Evolutionary conservation across 208 protist genomes (phyloP).

Genomic region (Trypanosoma congolense): DNA sequence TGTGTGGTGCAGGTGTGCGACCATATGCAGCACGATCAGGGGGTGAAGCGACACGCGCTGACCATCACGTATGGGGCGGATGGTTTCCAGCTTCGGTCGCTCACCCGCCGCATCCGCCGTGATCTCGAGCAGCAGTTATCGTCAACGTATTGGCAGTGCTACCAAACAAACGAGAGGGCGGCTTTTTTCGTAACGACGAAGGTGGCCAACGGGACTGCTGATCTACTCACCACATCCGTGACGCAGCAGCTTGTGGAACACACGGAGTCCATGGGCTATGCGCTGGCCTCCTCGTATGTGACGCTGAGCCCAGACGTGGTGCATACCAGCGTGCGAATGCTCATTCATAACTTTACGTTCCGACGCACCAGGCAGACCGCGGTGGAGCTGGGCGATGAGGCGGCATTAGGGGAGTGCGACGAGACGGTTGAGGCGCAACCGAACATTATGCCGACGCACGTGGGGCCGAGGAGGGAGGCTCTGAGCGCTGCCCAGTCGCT

Average conservation of each 20-base stretch:
- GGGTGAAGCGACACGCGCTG: slow-evolving; percentile 83
- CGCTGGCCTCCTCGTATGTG: slow-evolving; percentile 67
- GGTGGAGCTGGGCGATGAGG: slow-evolving; percentile 46
- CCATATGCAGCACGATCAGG: slow-evolving; percentile 84
- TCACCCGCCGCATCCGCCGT: slow-evolving; percentile 63
- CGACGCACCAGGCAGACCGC: slow-evolving; percentile 41
- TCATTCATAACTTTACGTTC: slow-evolving; percentile 85
- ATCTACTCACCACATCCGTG: slow-evolving; percentile 81
- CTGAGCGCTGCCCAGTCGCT: slow-evolving; percentile 24
- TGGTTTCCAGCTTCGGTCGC: slow-evolving; percentile 67
- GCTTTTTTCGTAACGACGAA: slow-evolving; percentile 85
- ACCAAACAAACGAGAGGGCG: slow-evolving; percentile 83
- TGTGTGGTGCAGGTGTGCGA: slow-evolving; percentile 86
- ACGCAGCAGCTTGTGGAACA: slow-evolving; percentile 77
- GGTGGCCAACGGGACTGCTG: slow-evolving; percentile 79
- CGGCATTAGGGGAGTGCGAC: slow-evolving; percentile 23
- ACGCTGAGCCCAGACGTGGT: slow-evolving; percentile 81
- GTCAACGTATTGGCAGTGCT: slow-evolving; percentile 88
- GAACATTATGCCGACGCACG: slow-evolving; percentile 54
- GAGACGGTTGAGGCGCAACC: slow-evolving; percentile 62
- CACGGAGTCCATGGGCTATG: slow-evolving; percentile 79
- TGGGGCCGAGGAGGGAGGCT: slow-evolving; percentile 52
- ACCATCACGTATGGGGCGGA: slow-evolving; percentile 85
- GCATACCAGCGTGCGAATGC: slow-evolving; percentile 84
- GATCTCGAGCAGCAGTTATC: slow-evolving; percentile 74